Conservation (phyloP, 768 basidiomycete species). For the Kwoniella mangroviensis region DNA sequence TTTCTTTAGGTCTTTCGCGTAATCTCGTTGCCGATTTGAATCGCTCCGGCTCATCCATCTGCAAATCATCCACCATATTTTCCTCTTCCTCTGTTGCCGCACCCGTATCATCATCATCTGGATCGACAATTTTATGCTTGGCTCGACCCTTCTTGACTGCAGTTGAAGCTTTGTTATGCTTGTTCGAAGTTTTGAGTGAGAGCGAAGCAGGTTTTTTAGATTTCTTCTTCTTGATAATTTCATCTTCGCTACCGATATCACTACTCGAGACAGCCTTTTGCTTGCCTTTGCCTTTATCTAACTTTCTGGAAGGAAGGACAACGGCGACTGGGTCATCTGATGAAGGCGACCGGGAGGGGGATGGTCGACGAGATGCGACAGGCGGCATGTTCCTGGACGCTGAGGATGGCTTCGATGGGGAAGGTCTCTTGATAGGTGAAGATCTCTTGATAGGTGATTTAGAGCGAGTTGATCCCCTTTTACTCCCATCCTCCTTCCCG, state of each 20-base stretch:
- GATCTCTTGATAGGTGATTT: conserved; percentile 1
- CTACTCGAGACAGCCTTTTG: neutral
- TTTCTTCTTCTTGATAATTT: neutral
- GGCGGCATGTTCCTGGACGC: neutral
- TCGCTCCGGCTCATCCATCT: conserved; percentile 51
- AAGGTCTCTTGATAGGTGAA: neutral
- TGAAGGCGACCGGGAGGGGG: neutral
- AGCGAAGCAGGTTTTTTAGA: neutral
- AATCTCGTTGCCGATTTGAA: conserved; percentile 44
- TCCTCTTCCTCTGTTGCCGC: conserved; percentile 34
- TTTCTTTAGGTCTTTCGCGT: conserved; percentile 32
- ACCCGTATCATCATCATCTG: conserved; percentile 42
- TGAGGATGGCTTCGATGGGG: neutral
- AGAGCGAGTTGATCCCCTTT: neutral
- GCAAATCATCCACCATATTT: conserved; percentile 44
- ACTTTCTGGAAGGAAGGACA: neutral
- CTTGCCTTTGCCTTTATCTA: conserved; percentile 14
- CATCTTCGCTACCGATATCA: conserved; percentile 7
- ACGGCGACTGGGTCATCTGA: neutral
- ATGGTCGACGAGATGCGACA: neutral
- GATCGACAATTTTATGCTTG: conserved; percentile 32
- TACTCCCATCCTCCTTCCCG: neutral
- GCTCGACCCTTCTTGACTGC: conserved; percentile 1
- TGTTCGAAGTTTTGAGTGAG: neutral
- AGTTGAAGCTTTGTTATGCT: neutral